Percentiles rank a stretch among this genome's conserved stretches.
These are phyloP conservation scores for Dendrobium chrysotoxum DNA, from an alignment of 106 monocot genomes.

Conservation along the genomic window DNA sequence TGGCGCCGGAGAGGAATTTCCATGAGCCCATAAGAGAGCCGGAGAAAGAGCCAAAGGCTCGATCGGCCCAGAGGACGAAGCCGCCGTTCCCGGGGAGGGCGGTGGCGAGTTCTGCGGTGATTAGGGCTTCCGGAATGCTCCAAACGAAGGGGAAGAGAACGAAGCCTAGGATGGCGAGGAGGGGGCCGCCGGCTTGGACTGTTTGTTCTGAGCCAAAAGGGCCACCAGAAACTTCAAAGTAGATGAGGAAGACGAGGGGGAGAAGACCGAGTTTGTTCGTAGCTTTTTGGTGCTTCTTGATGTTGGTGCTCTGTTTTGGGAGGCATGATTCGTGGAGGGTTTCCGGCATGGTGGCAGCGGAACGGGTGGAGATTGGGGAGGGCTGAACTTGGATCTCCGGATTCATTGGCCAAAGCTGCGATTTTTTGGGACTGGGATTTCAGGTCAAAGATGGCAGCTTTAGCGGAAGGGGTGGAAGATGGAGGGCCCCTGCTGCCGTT, in stretches of 20 bases:
- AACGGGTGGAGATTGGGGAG: not conserved
- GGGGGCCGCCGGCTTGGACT: conserved; percentile 61
- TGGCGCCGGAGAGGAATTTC: conserved; percentile 77
- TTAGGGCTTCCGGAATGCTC: conserved; percentile 70
- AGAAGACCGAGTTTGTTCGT: conserved; percentile 40
- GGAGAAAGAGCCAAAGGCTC: conserved; percentile 61
- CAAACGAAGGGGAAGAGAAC: conserved; percentile 75
- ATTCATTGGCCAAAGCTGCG: not conserved
- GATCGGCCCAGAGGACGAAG: conserved; percentile 81
- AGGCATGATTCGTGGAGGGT: not conserved
- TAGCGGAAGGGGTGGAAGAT: too few species aligned
- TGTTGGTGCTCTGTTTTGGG: not conserved
- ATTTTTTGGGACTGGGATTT: not conserved
- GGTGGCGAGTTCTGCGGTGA: conserved; percentile 81
- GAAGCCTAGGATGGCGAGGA: conserved; percentile 72
- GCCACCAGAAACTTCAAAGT: conserved; percentile 85
- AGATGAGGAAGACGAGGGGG: conserved; percentile 79
- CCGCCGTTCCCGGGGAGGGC: conserved; percentile 83
- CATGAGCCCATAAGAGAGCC: conserved; percentile 72
- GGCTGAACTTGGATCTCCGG: not conserved
- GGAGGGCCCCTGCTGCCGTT: too few species aligned
- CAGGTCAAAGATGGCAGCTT: too few species aligned
- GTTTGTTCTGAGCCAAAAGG: conserved; percentile 78
- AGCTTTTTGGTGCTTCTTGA: not conserved
- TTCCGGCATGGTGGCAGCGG: not conserved